These are phyloP conservation scores for Pyrenula aspistea DNA, from an alignment of 495 filamentous ascomycete genomes.

Conservation along the genomic window DNA sequence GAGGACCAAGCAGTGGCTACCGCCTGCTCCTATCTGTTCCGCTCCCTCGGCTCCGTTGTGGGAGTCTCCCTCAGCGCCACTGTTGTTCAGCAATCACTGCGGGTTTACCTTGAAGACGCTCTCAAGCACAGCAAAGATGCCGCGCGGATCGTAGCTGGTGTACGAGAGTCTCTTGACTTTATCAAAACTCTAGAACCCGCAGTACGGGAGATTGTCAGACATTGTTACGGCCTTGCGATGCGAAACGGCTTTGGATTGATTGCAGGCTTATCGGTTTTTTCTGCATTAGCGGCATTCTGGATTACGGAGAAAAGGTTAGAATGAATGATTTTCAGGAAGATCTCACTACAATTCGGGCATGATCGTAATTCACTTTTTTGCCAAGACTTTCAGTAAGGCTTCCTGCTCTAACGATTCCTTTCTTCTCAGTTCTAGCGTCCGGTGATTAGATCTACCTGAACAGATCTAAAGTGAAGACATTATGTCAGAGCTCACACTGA, in stretches of 20 bases:
- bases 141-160: conserved; percentile 56
- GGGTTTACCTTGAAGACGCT: conserved; percentile 37
- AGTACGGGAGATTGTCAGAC: conserved; percentile 47
- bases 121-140: conserved; percentile 48
- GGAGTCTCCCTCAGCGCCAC: conserved; percentile 62
- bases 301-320: conserved; percentile 28
- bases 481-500: too few relatives aligned
- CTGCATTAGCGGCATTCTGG: conserved; percentile 31
- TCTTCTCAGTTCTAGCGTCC: too few relatives aligned
- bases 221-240: conserved; percentile 51
- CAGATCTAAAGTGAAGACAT: too few relatives aligned
- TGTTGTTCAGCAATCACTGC: conserved; percentile 59
- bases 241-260: conserved; percentile 35
- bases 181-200: conserved; percentile 55
- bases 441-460: too few relatives aligned
- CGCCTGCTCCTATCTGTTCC: conserved; percentile 79
- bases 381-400: too few relatives aligned
- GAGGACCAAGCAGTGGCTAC: conserved; percentile 70
- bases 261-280: conserved; percentile 29
- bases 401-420: too few relatives aligned
- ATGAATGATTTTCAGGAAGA: too few relatives aligned
- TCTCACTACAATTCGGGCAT: too few relatives aligned
- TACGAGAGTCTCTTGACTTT: conserved; percentile 62
- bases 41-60: conserved; percentile 66
- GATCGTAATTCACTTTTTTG: too few relatives aligned